Base-by-base conservation (phyloP, 805 yeast genomes). In the Starmerella geochares region DNA sequence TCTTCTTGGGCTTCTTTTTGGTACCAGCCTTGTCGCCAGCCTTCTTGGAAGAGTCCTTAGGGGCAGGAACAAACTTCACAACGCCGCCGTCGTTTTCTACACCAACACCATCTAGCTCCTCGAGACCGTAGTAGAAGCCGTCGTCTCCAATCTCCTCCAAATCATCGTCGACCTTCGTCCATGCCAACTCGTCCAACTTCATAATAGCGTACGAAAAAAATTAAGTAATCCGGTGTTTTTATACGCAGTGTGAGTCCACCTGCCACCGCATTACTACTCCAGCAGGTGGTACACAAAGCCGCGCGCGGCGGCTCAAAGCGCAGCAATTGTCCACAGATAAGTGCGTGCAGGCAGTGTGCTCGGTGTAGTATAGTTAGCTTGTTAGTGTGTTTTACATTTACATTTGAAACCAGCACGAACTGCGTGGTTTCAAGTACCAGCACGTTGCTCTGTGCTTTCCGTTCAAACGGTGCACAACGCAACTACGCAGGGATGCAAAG, bases 81-180 rank as follows among this genome's bases (percentile, higher is more conserved):
- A 71, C 68, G 13, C 95, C 95, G 54, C 84, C 71, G 2, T 78
- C 76, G 48, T 80, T 72, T 52, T 83, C 78, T 6, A 90, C 88
- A 60, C 76, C 88, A 29, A 90, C 96, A 39, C 96, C 96, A 50
- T 86, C 96, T 46, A 92, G 53, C 31, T 54, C 55, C 36, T 54
- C 98, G 31, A 92, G 69, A 0, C 96, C 98, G 63, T 80, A 86
- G 59, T 88, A 82, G 0, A 96, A 96, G 56, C 84, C 88, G 65
- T 86, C 95, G 53, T 80, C 95, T 4, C 94, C 90, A 47, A 88
- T 75, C 2, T 80, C 83, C 4, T 53, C 61, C 35, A 54, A 38
- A 16, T 54, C 60, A 16, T 58, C 59, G 14, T 51, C 58, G 7
- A 88, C 94, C 2, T 80, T 63, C 56, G 82, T 83, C 98, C 98